These are phyloP conservation scores for Porphyra umbilicalis DNA, from an alignment of 31 red algal species.

Conservation along the genomic window DNA sequence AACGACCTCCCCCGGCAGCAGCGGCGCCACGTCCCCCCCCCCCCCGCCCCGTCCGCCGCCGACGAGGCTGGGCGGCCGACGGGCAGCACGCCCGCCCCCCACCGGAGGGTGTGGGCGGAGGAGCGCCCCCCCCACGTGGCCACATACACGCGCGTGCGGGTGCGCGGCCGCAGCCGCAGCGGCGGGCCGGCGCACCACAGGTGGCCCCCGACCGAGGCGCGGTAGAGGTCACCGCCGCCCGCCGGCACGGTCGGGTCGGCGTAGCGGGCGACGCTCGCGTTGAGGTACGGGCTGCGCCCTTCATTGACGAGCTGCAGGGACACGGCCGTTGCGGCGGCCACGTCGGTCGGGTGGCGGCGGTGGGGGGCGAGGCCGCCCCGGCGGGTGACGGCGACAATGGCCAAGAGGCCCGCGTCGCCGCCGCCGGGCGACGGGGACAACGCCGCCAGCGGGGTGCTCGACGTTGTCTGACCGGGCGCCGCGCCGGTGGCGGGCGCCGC, in stretches of 20 bases:
- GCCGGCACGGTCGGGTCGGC: not conserved
- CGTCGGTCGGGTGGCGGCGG: not conserved
- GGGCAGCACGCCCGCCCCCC: not conserved
- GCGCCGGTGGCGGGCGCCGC: no score
- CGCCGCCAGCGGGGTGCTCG: not conserved
- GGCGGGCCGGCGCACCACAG: not conserved
- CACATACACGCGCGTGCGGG: not conserved
- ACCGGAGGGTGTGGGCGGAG: not conserved
- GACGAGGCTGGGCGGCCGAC: not conserved
- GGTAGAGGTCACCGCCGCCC: not conserved
- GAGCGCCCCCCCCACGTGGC: not conserved
- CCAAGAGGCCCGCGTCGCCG: not conserved
- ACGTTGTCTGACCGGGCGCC: not conserved
- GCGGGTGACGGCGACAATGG: not conserved
- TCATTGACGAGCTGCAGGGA: not conserved
- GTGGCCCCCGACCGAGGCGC: not conserved
- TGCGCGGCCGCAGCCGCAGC: not conserved
- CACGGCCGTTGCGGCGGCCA: not conserved
- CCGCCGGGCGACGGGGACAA: not conserved
- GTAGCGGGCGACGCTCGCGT: not conserved
- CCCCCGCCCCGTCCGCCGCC: not conserved
- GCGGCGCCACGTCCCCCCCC: not conserved
- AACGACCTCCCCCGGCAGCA: not conserved
- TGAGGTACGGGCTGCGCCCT: not conserved
- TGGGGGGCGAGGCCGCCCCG: not conserved